A percentile compares a stretch with the other conserved stretches of the same genome.
These are phyloP conservation scores for Cyberlindnera maclurae DNA, from an alignment of 805 yeast species.

Conservation along the genomic window DNA sequence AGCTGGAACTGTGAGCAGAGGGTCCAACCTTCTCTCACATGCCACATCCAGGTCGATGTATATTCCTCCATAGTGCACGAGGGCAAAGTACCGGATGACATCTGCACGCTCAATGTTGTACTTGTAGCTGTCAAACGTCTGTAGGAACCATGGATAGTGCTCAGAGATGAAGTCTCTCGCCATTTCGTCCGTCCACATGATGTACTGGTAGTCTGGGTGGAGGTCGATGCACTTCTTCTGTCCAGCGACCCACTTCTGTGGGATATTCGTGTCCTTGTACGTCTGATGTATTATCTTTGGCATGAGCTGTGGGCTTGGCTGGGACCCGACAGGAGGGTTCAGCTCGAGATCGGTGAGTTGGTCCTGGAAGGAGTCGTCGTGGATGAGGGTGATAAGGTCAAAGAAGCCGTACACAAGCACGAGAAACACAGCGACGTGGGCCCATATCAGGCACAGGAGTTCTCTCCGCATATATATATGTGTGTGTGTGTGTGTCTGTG, in stretches of 20 bases:
- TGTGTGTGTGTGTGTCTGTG: constrained; percentile 1
- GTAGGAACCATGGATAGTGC: constrained; percentile 80
- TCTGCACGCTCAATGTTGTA: constrained; percentile 88
- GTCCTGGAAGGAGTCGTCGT: constrained; percentile 63
- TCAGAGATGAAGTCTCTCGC: constrained; percentile 71
- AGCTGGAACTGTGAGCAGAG: constrained; percentile 73
- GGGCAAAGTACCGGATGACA: constrained; percentile 79
- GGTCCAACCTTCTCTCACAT: constrained; percentile 72
- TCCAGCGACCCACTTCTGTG: constrained; percentile 74
- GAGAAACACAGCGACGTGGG: constrained; percentile 39
- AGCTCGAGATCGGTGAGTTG: constrained; percentile 58
- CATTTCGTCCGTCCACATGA: constrained; percentile 85
- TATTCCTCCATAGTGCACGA: constrained; percentile 81
- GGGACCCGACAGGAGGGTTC: constrained; percentile 40
- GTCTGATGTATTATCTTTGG: constrained; percentile 94
- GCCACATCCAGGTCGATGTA: constrained; percentile 91
- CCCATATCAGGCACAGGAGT: constrained; percentile 50
- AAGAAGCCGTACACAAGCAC: constrained; percentile 52
- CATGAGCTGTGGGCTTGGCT: constrained; percentile 47
- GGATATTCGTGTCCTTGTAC: constrained; percentile 71
- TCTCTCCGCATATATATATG: constrained; percentile 72
- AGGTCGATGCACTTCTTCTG: constrained; percentile 69
- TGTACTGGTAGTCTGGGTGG: constrained; percentile 85
- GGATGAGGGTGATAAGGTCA: constrained; percentile 66
- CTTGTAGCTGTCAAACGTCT: constrained; percentile 68